Evolutionary conservation across 1,284 basidiomycete genomes (phyloP), one percentile per base, ranked within the genome.

Genomic region (Tausonia pullulans): DNA sequence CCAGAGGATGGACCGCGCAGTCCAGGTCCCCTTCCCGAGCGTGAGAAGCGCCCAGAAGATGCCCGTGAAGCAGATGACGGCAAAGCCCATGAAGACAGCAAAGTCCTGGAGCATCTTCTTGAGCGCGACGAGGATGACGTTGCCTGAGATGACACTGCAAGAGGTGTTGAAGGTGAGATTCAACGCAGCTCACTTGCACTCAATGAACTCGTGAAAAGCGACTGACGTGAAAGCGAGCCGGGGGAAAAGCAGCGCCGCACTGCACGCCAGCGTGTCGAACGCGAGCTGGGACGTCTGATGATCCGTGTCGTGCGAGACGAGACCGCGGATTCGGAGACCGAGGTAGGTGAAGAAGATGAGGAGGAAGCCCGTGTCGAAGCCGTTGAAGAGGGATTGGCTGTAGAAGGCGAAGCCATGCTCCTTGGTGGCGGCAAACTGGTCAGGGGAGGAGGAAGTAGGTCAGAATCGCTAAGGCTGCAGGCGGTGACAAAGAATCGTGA

Each of bases 231-330:
- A 94, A 0, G 88, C 89, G 14, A 94, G 77, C 55, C 90, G 81
- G 9, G 91, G 90, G 72, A 93, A 88, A 40, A 94, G 81, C 58
- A 94, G 86, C 71, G 90, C 93, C 8, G 88, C 90, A 7, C 86
- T 88, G 70, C 87, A 90, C 4, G 90, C 82, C 46, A 94, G 80
- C 53, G 91, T 80, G 70, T 93, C 89, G 71, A 92, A 92, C 5
- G 86, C 86, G 67, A 87, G 76, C 60, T 84, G 82, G 2, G 88
- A 88, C 0, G 80, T 75, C 39, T 74, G 83, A 16, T 61, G 27
- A 62, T 58, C 43, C 48, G 52, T 70, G 70, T 88, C 80, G 58
- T 78, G 73, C 58, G 78, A 74, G 9, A 77, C 73, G 13, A 92
- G 77, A 0, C 87, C 88, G 69, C 83, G 81, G 56, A 85, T 76